Evolutionary conservation across 2,329 filamentous ascomycete species (phyloP), one percentile per base, ranked within the genome.

Genomic region (Mollisiaceae sp.): DNA sequence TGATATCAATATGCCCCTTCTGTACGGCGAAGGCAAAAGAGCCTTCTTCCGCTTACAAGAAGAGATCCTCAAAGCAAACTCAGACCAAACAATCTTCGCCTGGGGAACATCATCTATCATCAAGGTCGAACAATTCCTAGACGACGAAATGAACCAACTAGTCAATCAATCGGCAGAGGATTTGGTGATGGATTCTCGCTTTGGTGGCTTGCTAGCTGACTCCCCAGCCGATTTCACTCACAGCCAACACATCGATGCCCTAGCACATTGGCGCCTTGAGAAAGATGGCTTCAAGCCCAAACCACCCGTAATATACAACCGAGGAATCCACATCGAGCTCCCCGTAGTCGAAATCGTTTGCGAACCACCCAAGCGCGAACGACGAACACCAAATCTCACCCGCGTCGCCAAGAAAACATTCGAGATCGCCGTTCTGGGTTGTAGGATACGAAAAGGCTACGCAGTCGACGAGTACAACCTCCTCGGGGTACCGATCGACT

Each of bases 1-100:
- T 35, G 60, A 57, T 22, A 22, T 62, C 14, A 62, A 62, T n/a
- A 62, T 62, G 60, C 60, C 60, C 11, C 36, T 62, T 6, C 55
- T 57, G 8, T 57, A 57, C 35, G 55, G 55, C 15, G 55, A 57
- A 57, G 55, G 55, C 20, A 41, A 57, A 39, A 15, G 36, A 5
- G 55, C 55, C 8, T 57, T 57, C 55, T 24, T 39, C 55, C 55
- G 55, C 24, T 14, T 57, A 8, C 55, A 57, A 57, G 55, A 57
- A 41, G 55, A 57, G 24, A 57, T 57, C n/a, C 18, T 57, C 8
- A 57, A 41, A 57, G 36, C 32, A 20, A 41, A 57, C 35, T 57
- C 32, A 20, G 55, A 57, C 36, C 32, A 57, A 38, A 39, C 55
- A 2, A 57, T 57, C 32, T 57, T 57, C 36, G 55, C 55, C 15